phyloP scores from a whole-genome alignment of 2,329 filamentous ascomycete genomes.

The Diaporthe eres region DNA sequence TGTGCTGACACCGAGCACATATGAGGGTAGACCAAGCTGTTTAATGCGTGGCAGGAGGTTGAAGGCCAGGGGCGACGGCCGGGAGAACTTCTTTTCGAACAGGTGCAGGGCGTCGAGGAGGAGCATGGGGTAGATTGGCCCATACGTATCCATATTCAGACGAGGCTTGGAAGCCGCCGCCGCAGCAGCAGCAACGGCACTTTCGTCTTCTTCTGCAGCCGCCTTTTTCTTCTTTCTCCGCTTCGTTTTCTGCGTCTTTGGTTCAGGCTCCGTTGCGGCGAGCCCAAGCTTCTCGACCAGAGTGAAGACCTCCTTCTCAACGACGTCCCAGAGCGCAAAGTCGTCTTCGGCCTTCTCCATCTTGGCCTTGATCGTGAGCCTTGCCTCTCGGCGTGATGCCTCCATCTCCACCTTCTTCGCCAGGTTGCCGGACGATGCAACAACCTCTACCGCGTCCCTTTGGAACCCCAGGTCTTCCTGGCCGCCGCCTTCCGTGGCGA shows the following conservation, averaged over 20 bases:
- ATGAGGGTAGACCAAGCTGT: conserved; percentile 76
- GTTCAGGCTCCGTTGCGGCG: conserved; percentile 43
- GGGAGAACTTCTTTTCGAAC: conserved; percentile 69
- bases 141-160: conserved; percentile 69
- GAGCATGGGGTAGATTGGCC: conserved; percentile 74
- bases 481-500: conserved; percentile 39
- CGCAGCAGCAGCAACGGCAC: conserved; percentile 26
- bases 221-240: conserved; percentile 38
- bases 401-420: conserved; percentile 56
- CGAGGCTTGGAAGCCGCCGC: conserved; percentile 44
- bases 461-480: neutral
- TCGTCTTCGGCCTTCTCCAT: conserved; percentile 73
- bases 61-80: conserved; percentile 71
- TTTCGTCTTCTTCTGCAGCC: conserved; percentile 40
- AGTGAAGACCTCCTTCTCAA: conserved; percentile 77
- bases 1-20: conserved; percentile 79
- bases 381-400: conserved; percentile 60
- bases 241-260: conserved; percentile 25
- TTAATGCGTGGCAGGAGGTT: conserved; percentile 77
- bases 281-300: conserved; percentile 71
- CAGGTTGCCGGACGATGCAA: conserved; percentile 39
- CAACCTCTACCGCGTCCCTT: conserved; percentile 48
- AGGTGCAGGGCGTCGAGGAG: conserved; percentile 70
- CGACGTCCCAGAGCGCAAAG: conserved; percentile 74
- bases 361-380: conserved; percentile 64